Evolutionary conservation across 2,329 filamentous ascomycete species (phyloP), one percentile per base, ranked within the genome.

Genomic region (Pseudopyricularia javanii): DNA sequence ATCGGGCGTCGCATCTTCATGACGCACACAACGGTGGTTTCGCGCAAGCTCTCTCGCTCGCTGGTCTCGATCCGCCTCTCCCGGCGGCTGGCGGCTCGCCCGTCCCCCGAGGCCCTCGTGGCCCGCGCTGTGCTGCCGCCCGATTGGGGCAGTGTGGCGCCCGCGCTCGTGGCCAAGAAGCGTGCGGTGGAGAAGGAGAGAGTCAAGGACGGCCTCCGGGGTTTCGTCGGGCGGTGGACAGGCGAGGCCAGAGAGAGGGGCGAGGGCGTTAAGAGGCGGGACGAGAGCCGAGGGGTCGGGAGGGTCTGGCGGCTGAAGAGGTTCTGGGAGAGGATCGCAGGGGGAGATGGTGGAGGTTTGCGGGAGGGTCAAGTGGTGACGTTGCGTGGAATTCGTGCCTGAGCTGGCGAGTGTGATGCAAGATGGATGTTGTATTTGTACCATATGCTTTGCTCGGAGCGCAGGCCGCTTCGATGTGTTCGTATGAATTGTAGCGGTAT

Each of bases 41-140:
- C 83, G 3, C 77, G 82, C 20, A 71, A 74, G 22, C 74, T 88
- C 3, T 79, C 78, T 47, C 76, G 82, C 53, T 83, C 75, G 14
- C 72, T 88, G 3, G 78, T 82, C 6, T 76, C 78, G 51, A 87
- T 87, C 60, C 78, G 79, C 30, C 73, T 88, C 4, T 78, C 82
- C 26, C 77, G 79, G 49, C 76, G 77, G 11, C 71, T 88, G 2
- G 74, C 78, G 17, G 68, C 73, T 8, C 74, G 85, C 1, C 83
- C 83, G 0, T 76, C 79, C 3, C 71, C 77, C 6, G 74, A 79
- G 55, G 72, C 74, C 8, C 71, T 88, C 7, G 81, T 86, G 3
- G 73, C 79, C 57, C 74, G 81, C 12, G 77, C 77, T 28, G 83
- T 88, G 30, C 68, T 88, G 30, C 84, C 83, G 1, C 70, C 72